phyloP scores from a whole-genome alignment of 176 grass and related monocot genomes.

The Oryza meridionalis region DNA sequence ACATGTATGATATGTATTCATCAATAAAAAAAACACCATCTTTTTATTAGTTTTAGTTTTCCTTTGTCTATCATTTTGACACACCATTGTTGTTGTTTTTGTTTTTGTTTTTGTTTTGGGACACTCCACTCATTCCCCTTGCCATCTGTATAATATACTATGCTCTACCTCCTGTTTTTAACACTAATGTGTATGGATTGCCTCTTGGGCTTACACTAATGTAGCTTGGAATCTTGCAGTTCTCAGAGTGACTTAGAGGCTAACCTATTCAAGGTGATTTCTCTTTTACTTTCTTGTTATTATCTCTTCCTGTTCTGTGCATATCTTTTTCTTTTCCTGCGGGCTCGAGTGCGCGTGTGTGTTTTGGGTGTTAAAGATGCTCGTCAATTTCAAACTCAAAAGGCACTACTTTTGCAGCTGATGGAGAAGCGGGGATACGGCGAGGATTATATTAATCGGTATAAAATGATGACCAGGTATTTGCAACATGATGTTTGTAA shows the following conservation, averaged over 20 bases:
- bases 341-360: no score
- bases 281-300: constrained; percentile 15
- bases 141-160: background rate
- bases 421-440: constrained; percentile 87
- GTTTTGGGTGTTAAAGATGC: background rate
- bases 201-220: constrained; percentile 15
- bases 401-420: constrained; percentile 53
- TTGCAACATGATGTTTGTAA: background rate
- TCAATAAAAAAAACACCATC: no score
- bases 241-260: constrained; percentile 96
- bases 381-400: constrained; percentile 20
- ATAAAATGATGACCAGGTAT: constrained; percentile 97
- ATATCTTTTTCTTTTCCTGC: background rate
- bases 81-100: background rate
- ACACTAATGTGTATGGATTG: background rate
- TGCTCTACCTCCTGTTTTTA: background rate
- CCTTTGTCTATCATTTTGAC: background rate
- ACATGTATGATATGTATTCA: no score
- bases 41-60: background rate
- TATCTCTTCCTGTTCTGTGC: background rate
- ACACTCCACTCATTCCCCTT: background rate
- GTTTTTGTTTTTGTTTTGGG: background rate
- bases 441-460: constrained; percentile 92
- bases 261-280: constrained; percentile 91
- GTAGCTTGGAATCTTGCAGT: constrained; percentile 50